These are phyloP conservation scores for Pseudocercospora fuligena DNA, from an alignment of 2,329 filamentous ascomycete species.

Conservation along the genomic window DNA sequence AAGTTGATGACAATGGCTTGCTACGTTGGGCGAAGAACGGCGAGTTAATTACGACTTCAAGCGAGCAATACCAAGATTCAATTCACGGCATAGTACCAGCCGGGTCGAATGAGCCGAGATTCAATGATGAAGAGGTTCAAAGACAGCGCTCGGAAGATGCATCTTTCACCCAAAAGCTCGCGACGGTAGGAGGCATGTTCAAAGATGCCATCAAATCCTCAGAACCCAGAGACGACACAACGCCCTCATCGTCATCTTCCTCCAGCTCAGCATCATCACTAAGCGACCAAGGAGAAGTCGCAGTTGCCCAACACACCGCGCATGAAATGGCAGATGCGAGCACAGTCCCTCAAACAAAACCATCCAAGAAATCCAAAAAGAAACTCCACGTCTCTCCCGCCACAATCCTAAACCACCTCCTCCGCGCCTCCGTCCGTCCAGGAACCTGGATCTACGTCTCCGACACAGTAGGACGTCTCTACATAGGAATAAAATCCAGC, in stretches of 20 bases:
- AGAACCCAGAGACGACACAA: slow-evolving; percentile 10
- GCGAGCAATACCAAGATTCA: slow-evolving; percentile 74
- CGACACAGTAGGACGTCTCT: slow-evolving; percentile 81
- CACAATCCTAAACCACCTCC: slow-evolving; percentile 76
- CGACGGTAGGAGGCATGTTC: slow-evolving; percentile 25
- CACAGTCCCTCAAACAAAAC: background rate
- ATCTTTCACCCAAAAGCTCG: slow-evolving; percentile 22
- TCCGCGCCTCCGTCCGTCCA: slow-evolving; percentile 76
- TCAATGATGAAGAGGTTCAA: slow-evolving; percentile 31
- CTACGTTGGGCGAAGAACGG: slow-evolving; percentile 87
- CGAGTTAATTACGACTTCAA: slow-evolving; percentile 74
- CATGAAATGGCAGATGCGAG: slow-evolving; percentile 52
- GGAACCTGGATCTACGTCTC: slow-evolving; percentile 94
- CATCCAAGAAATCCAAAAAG: slow-evolving; percentile 43
- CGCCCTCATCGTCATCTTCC: slow-evolving; percentile 9
- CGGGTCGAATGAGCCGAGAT: slow-evolving; percentile 47
- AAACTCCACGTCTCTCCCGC: slow-evolving; percentile 70
- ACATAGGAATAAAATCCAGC: slow-evolving; percentile 85
- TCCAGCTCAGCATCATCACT: slow-evolving; percentile 51
- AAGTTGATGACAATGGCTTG: slow-evolving; percentile 72
- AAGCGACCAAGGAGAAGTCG: slow-evolving; percentile 11
- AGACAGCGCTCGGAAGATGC: slow-evolving; percentile 20
- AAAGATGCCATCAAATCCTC: slow-evolving; percentile 18
- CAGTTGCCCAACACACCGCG: slow-evolving; percentile 11
- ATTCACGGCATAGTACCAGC: slow-evolving; percentile 62